Evolutionary conservation across 2,329 filamentous ascomycete genomes (phyloP).

Genomic region (Sarocladium strictum): DNA sequence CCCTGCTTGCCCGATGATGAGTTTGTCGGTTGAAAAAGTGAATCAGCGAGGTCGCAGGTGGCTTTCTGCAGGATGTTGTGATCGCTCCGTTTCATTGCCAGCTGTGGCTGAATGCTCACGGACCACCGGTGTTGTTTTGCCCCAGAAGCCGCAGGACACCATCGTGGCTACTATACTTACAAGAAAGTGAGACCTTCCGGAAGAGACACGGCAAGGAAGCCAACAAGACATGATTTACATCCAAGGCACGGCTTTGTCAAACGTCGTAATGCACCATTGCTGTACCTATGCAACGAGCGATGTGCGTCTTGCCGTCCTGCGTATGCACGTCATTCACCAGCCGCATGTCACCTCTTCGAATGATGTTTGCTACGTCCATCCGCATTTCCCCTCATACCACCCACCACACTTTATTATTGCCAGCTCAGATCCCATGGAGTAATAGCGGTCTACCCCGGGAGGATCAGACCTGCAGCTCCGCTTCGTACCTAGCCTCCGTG

Average conservation of each 20-base stretch:
- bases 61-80: background rate
- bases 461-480: background rate
- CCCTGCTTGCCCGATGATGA: background rate
- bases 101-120: too few species aligned
- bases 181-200: background rate
- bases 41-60: background rate
- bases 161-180: too few species aligned
- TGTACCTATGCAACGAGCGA: background rate
- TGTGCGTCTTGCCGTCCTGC: constrained; percentile 1
- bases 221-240: background rate
- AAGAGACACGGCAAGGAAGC: background rate
- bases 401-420: background rate
- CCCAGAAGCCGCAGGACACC: too few species aligned
- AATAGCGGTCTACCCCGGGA: background rate
- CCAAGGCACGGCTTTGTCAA: background rate
- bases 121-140: too few species aligned
- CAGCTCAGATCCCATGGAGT: background rate
- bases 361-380: background rate
- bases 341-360: background rate
- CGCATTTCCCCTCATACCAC: background rate
- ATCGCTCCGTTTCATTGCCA: too few species aligned
- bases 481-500: background rate
- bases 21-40: background rate
- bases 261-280: background rate
- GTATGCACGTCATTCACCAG: constrained; percentile 8